Percentiles rank a stretch among this genome's conserved stretches.
Evolutionary conservation across 352 stramenopile genomes (phyloP).

Genomic region (Globisporangium paroecandrum): DNA sequence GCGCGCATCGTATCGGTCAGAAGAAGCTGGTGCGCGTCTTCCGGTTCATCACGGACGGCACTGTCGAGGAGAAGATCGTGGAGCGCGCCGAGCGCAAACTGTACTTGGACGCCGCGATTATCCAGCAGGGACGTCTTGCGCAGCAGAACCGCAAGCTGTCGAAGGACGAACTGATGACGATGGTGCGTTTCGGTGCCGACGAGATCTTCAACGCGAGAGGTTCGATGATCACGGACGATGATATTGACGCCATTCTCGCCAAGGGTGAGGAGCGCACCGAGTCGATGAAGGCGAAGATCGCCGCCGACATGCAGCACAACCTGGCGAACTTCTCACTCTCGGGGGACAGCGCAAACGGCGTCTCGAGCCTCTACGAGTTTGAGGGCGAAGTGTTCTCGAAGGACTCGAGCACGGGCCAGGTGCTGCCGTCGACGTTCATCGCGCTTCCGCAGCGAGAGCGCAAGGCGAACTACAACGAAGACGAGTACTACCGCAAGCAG

Average conservation of each 20-base stretch:
- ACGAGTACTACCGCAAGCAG: constrained; percentile 95
- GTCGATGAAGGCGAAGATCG: constrained; percentile 85
- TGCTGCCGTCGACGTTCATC: constrained; percentile 90
- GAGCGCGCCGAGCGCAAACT: constrained; percentile 97
- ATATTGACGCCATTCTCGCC: constrained; percentile 91
- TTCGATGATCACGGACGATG: constrained; percentile 90
- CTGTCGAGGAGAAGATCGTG: constrained; percentile 99
- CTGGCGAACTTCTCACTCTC: constrained; percentile 94
- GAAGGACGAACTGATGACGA: constrained; percentile 98
- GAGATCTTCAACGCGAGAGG: constrained; percentile 88
- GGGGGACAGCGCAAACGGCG: constrained; percentile 74
- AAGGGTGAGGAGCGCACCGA: constrained; percentile 90
- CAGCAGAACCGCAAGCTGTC: constrained; percentile 90
- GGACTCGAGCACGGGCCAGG: constrained; percentile 66
- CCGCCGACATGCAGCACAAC: constrained; percentile 93
- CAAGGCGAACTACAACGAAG: constrained; percentile 95
- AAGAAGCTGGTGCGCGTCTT: constrained; percentile 99
- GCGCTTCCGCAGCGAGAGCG: constrained; percentile 80
- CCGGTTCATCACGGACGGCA: constrained; percentile 96
- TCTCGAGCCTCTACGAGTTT: constrained; percentile 87
- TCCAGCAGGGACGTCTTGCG: constrained; percentile 97
- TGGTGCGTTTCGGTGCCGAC: constrained; percentile 90
- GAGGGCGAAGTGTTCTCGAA: constrained; percentile 89
- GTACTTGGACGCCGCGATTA: constrained; percentile 98
- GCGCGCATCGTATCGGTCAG: constrained; percentile 97